Percentiles rank a stretch among this genome's conserved stretches.
Conservation (phyloP, 2,329 filamentous ascomycete species). For the Akanthomyces uredinophilus region DNA sequence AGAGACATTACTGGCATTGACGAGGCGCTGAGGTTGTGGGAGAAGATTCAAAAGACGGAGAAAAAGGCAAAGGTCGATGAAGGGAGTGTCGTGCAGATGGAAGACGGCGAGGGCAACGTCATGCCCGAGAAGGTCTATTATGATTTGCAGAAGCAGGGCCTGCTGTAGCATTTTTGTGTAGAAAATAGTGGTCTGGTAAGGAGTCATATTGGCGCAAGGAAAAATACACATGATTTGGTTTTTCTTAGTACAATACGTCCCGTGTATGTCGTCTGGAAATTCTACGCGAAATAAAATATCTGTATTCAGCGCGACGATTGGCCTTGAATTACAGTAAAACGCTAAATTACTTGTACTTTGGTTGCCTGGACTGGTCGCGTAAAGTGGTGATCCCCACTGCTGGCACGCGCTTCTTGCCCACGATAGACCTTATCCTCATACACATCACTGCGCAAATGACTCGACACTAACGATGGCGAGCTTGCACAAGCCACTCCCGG, state of each 20-base stretch:
- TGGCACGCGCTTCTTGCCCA: not conserved
- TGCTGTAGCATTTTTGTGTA: conserved; percentile 50
- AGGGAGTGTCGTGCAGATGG: conserved; percentile 93
- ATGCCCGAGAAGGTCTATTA: conserved; percentile 99
- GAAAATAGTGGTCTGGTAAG: conserved; percentile 3
- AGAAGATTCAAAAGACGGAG: conserved; percentile 84
- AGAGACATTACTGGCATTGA: conserved; percentile 90
- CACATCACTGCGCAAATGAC: not conserved
- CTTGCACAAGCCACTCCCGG: conserved; percentile 61
- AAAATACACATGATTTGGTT: not conserved
- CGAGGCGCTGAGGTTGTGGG: conserved; percentile 83
- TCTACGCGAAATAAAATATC: too few relatives aligned
- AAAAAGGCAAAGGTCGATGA: conserved; percentile 70
- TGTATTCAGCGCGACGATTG: not conserved
- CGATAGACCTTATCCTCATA: not conserved
- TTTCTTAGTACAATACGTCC: not conserved
- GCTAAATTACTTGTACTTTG: too few relatives aligned
- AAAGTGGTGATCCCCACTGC: not conserved
- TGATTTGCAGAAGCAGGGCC: conserved; percentile 87
- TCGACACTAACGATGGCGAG: conserved; percentile 31
- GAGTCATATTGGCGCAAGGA: conserved; percentile 9
- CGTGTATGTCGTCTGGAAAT: too few relatives aligned
- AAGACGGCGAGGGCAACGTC: conserved; percentile 93
- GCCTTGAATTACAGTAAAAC: not conserved
- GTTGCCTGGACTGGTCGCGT: not conserved